These are phyloP conservation scores for Umbelopsis sp. DNA, from an alignment of 371 early-diverging fungal genomes.

Conservation along the genomic window DNA sequence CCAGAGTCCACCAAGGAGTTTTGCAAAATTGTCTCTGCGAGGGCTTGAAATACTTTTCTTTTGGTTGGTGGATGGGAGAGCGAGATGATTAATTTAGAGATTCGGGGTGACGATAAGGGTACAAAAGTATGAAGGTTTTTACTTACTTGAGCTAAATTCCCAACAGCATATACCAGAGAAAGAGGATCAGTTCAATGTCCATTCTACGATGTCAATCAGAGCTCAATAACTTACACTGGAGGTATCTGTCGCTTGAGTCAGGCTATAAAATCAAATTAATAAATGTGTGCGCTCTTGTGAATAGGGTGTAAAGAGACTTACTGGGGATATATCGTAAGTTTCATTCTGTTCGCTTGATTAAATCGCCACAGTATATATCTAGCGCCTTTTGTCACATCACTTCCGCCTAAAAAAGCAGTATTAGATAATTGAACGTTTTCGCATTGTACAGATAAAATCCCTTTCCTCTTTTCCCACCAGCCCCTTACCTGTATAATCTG, in stretches of 20 bases:
- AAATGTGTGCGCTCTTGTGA: not conserved
- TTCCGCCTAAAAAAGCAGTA: not conserved
- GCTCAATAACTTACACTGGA: not conserved
- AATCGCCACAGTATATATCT: slow-evolving; percentile 14
- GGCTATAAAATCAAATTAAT: not conserved
- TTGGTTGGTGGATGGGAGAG: not conserved
- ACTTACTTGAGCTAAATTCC: not conserved
- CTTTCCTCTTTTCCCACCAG: not conserved
- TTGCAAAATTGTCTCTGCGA: not conserved
- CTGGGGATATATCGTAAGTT: slow-evolving; percentile 14
- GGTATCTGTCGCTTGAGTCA: slow-evolving; percentile 16
- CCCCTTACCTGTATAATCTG: slow-evolving; percentile 63
- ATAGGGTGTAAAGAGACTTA: not conserved
- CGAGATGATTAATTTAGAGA: no score
- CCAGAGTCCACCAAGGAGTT: slow-evolving; percentile 16
- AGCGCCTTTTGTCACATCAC: slow-evolving; percentile 8
- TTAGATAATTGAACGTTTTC: not conserved
- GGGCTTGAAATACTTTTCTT: not conserved
- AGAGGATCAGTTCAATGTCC: not conserved
- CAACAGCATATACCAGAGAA: not conserved
- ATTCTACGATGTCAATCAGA: not conserved
- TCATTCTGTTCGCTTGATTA: slow-evolving; percentile 12
- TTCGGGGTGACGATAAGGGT: no score
- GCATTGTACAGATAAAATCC: not conserved
- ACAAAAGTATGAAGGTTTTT: no score